Evolutionary conservation across 2,329 filamentous ascomycete genomes (phyloP).

Genomic region (Neofusicoccum sp.): DNA sequence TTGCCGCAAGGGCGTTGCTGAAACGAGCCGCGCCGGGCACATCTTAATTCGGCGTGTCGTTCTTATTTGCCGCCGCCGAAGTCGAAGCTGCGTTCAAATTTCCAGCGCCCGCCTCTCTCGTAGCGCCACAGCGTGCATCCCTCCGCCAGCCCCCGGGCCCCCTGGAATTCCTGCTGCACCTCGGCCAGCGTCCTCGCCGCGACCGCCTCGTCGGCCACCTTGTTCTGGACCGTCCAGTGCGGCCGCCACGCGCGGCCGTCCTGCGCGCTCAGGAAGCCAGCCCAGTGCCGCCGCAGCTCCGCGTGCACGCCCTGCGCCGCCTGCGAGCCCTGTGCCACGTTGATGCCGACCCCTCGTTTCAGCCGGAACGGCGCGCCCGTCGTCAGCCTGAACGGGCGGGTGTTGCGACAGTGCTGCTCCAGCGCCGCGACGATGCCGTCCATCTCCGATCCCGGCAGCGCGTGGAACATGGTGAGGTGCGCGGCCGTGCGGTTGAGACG

Average conservation of each 20-base stretch:
- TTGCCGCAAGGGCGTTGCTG: constrained; percentile 4
- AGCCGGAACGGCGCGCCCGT: constrained; percentile 42
- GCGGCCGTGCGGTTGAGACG: constrained; percentile 43
- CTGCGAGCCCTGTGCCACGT: constrained; percentile 32
- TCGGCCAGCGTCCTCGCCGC: constrained; percentile 39
- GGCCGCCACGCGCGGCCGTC: constrained; percentile 40
- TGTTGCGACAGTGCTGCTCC: constrained; percentile 28
- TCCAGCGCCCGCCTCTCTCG: constrained; percentile 40
- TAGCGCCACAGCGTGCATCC: constrained; percentile 45
- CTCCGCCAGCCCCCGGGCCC: constrained; percentile 34
- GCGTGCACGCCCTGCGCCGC: constrained; percentile 36
- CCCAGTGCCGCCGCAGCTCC: constrained; percentile 37
- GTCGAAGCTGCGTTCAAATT: constrained; percentile 35
- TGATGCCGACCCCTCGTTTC: constrained; percentile 42
- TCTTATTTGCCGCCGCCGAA: constrained; percentile 26
- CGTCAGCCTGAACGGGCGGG: constrained; percentile 36
- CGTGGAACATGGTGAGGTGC: constrained; percentile 48
- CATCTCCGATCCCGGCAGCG: constrained; percentile 42
- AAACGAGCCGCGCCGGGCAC: neutral
- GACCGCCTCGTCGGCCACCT: constrained; percentile 42
- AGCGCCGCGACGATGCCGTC: constrained; percentile 35
- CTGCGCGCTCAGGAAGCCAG: constrained; percentile 41
- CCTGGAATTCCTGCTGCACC: constrained; percentile 32
- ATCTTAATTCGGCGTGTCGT: constrained; percentile 6
- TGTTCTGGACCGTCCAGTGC: constrained; percentile 50